These are phyloP conservation scores for Cucumis melo DNA, from an alignment of 306 rosid species.

Conservation along the genomic window DNA sequence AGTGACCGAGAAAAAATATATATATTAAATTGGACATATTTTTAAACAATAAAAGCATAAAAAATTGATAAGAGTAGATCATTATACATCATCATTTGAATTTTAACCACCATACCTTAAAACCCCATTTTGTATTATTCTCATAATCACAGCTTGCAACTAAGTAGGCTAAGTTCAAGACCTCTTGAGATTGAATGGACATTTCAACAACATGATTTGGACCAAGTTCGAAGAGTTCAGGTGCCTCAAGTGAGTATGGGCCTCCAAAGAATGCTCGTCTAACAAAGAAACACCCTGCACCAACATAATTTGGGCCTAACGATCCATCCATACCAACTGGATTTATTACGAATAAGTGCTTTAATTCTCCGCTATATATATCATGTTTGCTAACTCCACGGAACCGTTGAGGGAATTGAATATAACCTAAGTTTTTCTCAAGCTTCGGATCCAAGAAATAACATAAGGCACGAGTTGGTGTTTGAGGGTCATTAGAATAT, in stretches of 20 bases:
- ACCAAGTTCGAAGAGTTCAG: constrained; percentile 5
- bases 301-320: constrained; percentile 11
- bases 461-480: constrained; percentile 16
- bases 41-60: too few species aligned
- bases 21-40: too few species aligned
- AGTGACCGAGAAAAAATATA: too few species aligned
- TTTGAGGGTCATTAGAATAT: constrained; percentile 27
- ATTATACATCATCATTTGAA: not conserved
- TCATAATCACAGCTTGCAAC: constrained; percentile 22
- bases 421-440: not conserved
- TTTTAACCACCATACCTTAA: constrained; percentile 10
- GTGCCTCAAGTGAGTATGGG: constrained; percentile 2
- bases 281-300: constrained; percentile 21
- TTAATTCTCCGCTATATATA: not conserved
- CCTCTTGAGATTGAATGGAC: constrained; percentile 7
- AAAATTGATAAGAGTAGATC: too few species aligned
- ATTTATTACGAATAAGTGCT: not conserved
- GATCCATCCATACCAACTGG: constrained; percentile 19
- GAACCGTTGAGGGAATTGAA: constrained; percentile 26
- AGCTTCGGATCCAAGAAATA: constrained; percentile 8
- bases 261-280: constrained; percentile 22
- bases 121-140: constrained; percentile 23
- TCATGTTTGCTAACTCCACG: not conserved
- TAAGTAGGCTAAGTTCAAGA: constrained; percentile 13
- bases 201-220: constrained; percentile 10